Evolutionary conservation across 1,284 basidiomycete genomes (phyloP), one percentile per base, ranked within the genome.

Genomic region (Ceratobasidium sp.): DNA sequence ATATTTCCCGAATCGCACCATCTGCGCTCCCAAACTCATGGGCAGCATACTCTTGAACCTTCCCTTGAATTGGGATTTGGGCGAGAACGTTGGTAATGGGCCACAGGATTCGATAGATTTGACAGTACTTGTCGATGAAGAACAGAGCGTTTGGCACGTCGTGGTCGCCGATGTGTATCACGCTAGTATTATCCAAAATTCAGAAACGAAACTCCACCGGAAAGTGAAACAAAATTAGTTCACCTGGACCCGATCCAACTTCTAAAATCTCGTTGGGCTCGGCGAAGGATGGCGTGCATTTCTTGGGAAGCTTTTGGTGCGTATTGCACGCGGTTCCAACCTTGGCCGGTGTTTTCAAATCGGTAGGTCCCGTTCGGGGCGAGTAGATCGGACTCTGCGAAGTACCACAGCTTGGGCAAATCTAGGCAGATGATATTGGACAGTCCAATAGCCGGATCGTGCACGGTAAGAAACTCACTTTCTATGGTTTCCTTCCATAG

Each of bases 61-160:
- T 85, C 16, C 87, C 86, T n/a, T 95, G 84, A 23, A 82, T 81
- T 3, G 91, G 90, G 78, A 95, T 92, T 80, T 93, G 91, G 3
- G 87, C 87, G 71, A 95, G 87, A 23, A 92, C 90, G 81, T 92
- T 94, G 85, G 92, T 94, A 78, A 95, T 92, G 3, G 93, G 93
- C 54, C 94, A 87, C 23, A 95, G 89, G 82, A 95, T 95, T 80
- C 93, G 92, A 84, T 95, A 95, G 70, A 95, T 92, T 83, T 95
- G 93, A 14, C 93, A 94, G 84, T 95, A 95, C 83, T 95, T 95
- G 87, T 95, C 91, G 71, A 94, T 93, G 86, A 94, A 94, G 86
- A 94, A 89, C 78, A 94, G 87, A 3, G 93, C 92, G 81, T 95
- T 95, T 1, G 93, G 93, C n/a, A 95, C 93, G 81, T 95, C 94